Evolutionary conservation across 805 yeast species (phyloP), one percentile per base, ranked within the genome.

Genomic region (Wickerhamiella slavikovae): DNA sequence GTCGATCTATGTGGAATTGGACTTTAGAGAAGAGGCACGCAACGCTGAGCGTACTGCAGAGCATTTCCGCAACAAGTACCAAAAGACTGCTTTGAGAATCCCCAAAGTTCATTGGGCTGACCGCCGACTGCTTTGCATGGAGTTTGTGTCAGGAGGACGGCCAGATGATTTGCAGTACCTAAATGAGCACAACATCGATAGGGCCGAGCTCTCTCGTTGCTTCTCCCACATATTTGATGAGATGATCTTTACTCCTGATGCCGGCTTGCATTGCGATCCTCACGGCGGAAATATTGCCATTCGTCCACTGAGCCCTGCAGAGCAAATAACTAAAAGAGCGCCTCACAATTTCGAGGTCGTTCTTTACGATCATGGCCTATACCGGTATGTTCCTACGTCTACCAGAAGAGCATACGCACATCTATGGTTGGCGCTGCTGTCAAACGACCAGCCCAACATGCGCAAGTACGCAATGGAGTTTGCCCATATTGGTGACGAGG

Each of bases 271-370:
- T 49, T 89, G 98, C 55, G 99, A 89, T 49, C 98, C 98, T 1
- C 99, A 89, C 49, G 93, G 93, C 8, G 99, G 99, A 0, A 89
- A 89, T 44, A 57, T 89, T 35, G 94, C 96, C 0, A 79, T 89
- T 15, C 58, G 82, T 32, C 44, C 51, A 1, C 40, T 55, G 13
- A 42, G 50, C 5, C 36, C 42, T 13, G 39, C 41, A 18, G 48
- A 36, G 24, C 35, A 35, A 34, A 38, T 40, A 3, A 29, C 40
- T 8, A 17, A 13, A 4, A 29, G 29, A 3, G 56, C 59, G 17
- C 52, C 55, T 3, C 80, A 73, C 45, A 83, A 85, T 47, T 89
- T 89, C 48, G 98, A 89, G 50, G 78, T 89, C 29, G 60, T 89
- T 5, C 58, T 89, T 13, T 91, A 80, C 48, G 99, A 89, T 52